These are phyloP conservation scores for Aureobasidium sp. DNA, from an alignment of 2,329 filamentous ascomycete genomes.

Conservation along the genomic window DNA sequence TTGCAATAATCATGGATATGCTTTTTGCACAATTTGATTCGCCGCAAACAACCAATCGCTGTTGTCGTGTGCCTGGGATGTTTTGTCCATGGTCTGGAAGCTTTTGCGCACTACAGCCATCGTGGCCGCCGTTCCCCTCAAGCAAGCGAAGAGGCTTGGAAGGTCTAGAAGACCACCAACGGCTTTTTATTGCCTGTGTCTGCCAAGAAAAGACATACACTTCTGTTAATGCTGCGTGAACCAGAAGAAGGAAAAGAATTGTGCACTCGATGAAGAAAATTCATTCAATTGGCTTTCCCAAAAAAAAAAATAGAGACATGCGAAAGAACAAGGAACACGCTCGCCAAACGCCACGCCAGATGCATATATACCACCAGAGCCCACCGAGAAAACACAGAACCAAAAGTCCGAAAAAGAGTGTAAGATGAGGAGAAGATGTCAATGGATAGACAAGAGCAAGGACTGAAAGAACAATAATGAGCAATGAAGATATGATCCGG, in stretches of 20 bases:
- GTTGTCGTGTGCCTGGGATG: background rate
- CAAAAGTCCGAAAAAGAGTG: background rate
- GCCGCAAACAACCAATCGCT: background rate
- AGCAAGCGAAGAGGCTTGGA: background rate
- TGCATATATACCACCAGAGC: background rate
- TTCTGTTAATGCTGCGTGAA: background rate
- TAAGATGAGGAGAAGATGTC: background rate
- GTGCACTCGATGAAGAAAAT: background rate
- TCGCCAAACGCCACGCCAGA: constrained; percentile 4
- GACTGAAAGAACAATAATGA: background rate
- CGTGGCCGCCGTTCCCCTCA: background rate
- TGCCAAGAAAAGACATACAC: background rate
- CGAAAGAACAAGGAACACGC: background rate
- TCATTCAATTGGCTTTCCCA: background rate
- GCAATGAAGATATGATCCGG: background rate
- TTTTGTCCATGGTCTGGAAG: background rate
- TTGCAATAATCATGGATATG: background rate
- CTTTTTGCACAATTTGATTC: background rate
- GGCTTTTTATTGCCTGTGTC: background rate
- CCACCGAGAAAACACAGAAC: background rate
- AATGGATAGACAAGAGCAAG: background rate
- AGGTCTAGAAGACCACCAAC: background rate
- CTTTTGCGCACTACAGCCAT: background rate
- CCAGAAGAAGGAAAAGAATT: background rate
- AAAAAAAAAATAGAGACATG: background rate